These are phyloP conservation scores for Ophiostoma montium DNA, from an alignment of 2,329 filamentous ascomycete species.

Conservation along the genomic window DNA sequence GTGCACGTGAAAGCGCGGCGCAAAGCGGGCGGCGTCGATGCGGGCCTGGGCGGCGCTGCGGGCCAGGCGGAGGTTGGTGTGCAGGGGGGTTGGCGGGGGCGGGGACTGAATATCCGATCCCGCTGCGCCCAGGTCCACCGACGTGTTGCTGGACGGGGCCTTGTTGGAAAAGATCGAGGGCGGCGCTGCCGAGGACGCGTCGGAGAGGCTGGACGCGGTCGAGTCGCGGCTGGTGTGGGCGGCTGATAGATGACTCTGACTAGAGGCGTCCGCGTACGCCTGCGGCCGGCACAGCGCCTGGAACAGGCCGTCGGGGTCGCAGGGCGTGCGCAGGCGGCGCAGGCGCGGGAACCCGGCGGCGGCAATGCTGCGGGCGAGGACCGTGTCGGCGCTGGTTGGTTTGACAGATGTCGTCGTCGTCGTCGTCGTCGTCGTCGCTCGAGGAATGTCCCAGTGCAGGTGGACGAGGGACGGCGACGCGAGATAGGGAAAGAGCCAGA, in stretches of 20 bases:
- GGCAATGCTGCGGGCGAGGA: conserved; percentile 49
- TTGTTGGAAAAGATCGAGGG: neutral
- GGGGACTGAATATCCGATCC: too few species aligned
- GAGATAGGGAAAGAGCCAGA: conserved; percentile 52
- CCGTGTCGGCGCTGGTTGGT: conserved; percentile 33
- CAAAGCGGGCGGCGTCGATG: conserved; percentile 41
- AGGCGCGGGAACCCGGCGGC: conserved; percentile 50
- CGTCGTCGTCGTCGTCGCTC: conserved; percentile 28
- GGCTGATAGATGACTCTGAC: too few species aligned
- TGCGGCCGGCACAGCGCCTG: conserved; percentile 54
- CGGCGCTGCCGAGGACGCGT: neutral
- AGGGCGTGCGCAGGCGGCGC: conserved; percentile 45
- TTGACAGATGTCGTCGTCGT: too few species aligned
- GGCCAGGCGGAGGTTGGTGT: conserved; percentile 30
- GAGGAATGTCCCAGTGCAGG: conserved; percentile 52
- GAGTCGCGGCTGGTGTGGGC: too few species aligned
- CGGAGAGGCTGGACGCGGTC: too few species aligned
- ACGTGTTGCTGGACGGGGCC: too few species aligned
- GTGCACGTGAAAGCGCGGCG: conserved; percentile 43
- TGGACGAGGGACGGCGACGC: conserved; percentile 37
- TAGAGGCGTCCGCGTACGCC: conserved; percentile 30
- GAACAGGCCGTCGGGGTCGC: conserved; percentile 54
- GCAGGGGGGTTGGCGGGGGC: neutral
- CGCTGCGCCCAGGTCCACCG: too few species aligned
- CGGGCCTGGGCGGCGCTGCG: conserved; percentile 52